Conservation (phyloP, 1,284 basidiomycete genomes). For the Ustilago xerochloae region DNA sequence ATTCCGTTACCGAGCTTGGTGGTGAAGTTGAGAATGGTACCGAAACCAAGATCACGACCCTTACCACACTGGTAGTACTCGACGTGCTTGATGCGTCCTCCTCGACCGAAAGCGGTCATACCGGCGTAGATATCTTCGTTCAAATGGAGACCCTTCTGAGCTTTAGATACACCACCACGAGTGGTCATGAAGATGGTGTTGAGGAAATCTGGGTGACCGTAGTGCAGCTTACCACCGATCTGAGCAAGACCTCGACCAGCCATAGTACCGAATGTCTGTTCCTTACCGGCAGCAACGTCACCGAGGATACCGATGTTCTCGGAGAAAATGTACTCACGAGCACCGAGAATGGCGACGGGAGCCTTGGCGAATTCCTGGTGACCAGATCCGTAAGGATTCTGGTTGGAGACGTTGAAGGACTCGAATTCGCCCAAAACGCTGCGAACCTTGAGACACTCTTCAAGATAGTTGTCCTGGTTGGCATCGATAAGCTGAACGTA, state of each 20-base stretch:
- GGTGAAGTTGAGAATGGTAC: constrained; percentile 98
- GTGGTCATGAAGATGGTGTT: constrained; percentile 98
- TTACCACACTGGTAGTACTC: constrained; percentile 98
- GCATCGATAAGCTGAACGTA: constrained; percentile 99
- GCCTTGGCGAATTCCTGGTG: constrained; percentile 76
- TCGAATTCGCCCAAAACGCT: constrained; percentile 99
- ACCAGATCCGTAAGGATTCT: constrained; percentile 88
- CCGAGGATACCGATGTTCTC: constrained; percentile 99
- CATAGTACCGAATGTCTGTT: constrained; percentile 98
- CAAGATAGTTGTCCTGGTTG: constrained; percentile 99
- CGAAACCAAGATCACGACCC: constrained; percentile 97
- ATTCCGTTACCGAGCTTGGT: constrained; percentile 99
- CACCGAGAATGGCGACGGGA: constrained; percentile 96
- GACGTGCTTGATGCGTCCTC: constrained; percentile 97
- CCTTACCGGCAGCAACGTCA: constrained; percentile 97
- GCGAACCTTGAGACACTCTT: constrained; percentile 98
- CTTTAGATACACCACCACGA: constrained; percentile 97
- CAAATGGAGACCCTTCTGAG: constrained; percentile 96
- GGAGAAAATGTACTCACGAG: constrained; percentile 99
- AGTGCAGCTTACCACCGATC: constrained; percentile 98
- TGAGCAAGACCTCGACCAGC: constrained; percentile 93
- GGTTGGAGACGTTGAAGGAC: constrained; percentile 84
- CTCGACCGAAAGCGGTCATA: constrained; percentile 97
- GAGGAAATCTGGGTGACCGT: constrained; percentile 98
- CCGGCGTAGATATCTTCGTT: constrained; percentile 99